A percentile compares a stretch with the other conserved stretches of the same genome.
phyloP scores from a whole-genome alignment of 1,284 basidiomycete species.

The Ganoderma boninense region DNA sequence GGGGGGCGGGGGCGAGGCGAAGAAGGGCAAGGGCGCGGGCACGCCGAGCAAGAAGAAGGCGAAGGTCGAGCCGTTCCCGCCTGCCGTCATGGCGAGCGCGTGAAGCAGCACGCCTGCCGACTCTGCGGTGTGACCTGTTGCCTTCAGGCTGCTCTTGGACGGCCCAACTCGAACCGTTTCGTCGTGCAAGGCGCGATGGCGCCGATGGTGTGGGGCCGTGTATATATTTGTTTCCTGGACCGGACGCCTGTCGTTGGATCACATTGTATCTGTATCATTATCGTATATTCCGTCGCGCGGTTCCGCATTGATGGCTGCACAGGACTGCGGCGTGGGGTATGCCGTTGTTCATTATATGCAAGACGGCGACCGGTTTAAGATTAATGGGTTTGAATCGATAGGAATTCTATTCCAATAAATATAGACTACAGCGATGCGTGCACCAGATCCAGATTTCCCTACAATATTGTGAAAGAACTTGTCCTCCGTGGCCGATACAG shows the following conservation, averaged over 20 bases:
- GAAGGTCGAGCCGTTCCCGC: slow-evolving; percentile 48
- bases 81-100: slow-evolving; percentile 63
- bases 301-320: neutral
- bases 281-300: slow-evolving; percentile 13
- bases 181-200: neutral
- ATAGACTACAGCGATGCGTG: too few relatives aligned
- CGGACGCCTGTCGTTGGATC: slow-evolving; percentile 18
- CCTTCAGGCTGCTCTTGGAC: too few relatives aligned
- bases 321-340: slow-evolving; percentile 29
- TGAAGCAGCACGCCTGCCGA: slow-evolving; percentile 35
- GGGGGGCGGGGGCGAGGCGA: slow-evolving; percentile 30
- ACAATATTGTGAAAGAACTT: too few relatives aligned
- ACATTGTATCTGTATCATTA: slow-evolving; percentile 34
- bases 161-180: too few relatives aligned
- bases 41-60: slow-evolving; percentile 43
- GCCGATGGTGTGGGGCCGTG: too few relatives aligned
- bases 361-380: too few relatives aligned
- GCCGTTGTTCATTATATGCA: too few relatives aligned
- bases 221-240: slow-evolving; percentile 20
- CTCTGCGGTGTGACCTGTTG: too few relatives aligned
- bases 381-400: too few relatives aligned
- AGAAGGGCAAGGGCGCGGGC: slow-evolving; percentile 43
- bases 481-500: too few relatives aligned
- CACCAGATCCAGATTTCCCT: too few relatives aligned
- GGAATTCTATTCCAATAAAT: too few relatives aligned